Evolutionary conservation across 177 flowering plant species (phyloP).

Genomic region (Telopea speciosissima): DNA sequence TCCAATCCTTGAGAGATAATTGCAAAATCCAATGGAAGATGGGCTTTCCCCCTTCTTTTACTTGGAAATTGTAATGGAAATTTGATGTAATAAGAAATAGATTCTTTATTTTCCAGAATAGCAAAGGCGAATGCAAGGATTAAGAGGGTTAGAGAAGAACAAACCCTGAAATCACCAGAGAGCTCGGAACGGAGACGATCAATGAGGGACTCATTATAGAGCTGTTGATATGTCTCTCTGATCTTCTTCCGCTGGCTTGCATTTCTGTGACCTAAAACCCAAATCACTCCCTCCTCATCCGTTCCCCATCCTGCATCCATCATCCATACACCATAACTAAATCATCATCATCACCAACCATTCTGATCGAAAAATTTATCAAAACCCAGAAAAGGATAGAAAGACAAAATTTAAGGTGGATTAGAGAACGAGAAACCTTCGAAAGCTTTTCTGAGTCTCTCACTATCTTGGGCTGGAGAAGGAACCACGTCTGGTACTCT

Average conservation of each 20-base stretch:
- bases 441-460: constrained; percentile 49
- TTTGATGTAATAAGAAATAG: too few species aligned
- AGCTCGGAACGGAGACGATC: constrained; percentile 56
- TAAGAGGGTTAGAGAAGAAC: neutral
- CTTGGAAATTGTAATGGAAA: neutral
- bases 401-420: neutral
- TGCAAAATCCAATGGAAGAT: neutral
- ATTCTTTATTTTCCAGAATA: neutral
- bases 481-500: constrained; percentile 59
- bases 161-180: constrained; percentile 74
- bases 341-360: neutral
- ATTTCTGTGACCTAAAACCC: constrained; percentile 62
- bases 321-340: neutral
- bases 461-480: constrained; percentile 55
- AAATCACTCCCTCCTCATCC: constrained; percentile 62
- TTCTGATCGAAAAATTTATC: neutral
- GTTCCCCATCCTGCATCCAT: constrained; percentile 59
- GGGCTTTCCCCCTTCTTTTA: neutral
- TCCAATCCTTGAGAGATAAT: too few species aligned
- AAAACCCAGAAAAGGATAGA: neutral
- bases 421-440: constrained; percentile 36
- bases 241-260: constrained; percentile 59
- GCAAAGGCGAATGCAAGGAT: neutral
- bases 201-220: constrained; percentile 59
- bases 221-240: constrained; percentile 55